phyloP scores from a whole-genome alignment of 352 stramenopile genomes.

The Globisporangium polare region DNA sequence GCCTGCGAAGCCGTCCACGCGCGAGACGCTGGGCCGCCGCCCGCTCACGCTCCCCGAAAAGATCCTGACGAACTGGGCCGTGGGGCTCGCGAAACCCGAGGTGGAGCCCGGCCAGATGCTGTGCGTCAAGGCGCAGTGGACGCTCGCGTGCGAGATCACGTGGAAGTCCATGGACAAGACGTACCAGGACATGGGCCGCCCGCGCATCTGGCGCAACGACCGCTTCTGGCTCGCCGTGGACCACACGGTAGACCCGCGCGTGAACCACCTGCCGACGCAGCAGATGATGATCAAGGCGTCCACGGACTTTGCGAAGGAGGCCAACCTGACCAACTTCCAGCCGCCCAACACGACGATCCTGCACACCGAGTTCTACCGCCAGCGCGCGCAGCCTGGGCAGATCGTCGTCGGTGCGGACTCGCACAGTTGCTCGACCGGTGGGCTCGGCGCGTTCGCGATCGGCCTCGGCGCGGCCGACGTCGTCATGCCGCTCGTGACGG shows the following conservation, averaged over 20 bases:
- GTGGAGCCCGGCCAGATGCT: conserved; percentile 73
- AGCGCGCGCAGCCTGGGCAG: conserved; percentile 78
- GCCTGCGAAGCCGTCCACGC: conserved; percentile 1
- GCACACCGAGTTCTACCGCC: conserved; percentile 86
- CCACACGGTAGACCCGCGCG: conserved; percentile 79
- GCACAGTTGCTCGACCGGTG: conserved; percentile 75
- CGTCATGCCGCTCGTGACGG: conserved; percentile 82
- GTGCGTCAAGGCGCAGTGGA: conserved; percentile 84
- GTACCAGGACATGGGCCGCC: conserved; percentile 82
- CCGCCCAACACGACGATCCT: conserved; percentile 84
- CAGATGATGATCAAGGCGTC: conserved; percentile 88
- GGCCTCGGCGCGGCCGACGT: conserved; percentile 74
- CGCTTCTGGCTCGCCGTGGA: conserved; percentile 86
- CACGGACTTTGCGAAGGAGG: conserved; percentile 78
- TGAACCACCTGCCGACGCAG: conserved; percentile 78
- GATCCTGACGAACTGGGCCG: conserved; percentile 74
- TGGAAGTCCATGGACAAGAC: conserved; percentile 90
- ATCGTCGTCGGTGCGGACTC: conserved; percentile 82
- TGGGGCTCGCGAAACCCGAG: conserved; percentile 62
- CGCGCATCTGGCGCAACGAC: conserved; percentile 81
- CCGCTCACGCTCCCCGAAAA: conserved; percentile 49
- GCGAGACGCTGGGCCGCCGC: conserved; percentile 24
- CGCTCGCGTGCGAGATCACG: conserved; percentile 82
- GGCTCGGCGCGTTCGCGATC: conserved; percentile 76
- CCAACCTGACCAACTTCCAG: conserved; percentile 78